Percentiles rank a stretch among this genome's conserved stretches.
These are phyloP conservation scores for Colletotrichum zoysiae DNA, from an alignment of 2,329 filamentous ascomycete genomes.

Conservation along the genomic window DNA sequence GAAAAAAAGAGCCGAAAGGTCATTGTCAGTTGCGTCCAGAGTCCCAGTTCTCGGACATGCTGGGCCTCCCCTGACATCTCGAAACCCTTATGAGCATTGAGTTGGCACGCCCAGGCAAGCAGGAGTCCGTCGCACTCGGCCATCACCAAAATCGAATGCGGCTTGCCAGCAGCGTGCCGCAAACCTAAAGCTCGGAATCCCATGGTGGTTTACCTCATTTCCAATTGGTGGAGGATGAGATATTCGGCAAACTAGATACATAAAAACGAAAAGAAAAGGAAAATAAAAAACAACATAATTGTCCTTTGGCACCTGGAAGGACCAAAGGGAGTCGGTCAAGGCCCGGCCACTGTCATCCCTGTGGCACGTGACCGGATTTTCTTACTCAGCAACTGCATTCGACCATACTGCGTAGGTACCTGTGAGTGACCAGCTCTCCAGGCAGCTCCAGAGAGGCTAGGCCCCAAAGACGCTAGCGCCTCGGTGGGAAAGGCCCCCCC, in stretches of 20 bases:
- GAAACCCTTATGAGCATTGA: neutral
- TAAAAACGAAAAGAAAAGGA: neutral
- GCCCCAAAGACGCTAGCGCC: slow-evolving; percentile 11
- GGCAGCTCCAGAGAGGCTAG: neutral
- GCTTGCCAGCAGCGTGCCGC: neutral
- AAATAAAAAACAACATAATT: neutral
- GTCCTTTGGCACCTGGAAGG: neutral
- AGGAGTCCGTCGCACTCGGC: no score
- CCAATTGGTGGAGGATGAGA: neutral
- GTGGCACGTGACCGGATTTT: slow-evolving; percentile 8
- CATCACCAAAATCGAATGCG: no score
- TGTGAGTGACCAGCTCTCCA: slow-evolving; percentile 10
- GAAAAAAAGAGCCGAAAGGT: neutral
- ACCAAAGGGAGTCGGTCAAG: neutral
- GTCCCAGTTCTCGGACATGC: neutral
- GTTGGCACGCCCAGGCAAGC: neutral
- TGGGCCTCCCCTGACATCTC: neutral
- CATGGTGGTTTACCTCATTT: neutral
- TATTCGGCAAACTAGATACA: slow-evolving; percentile 4
- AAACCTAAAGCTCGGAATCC: neutral
- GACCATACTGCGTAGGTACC: no score
- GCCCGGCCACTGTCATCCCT: neutral
- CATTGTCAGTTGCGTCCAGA: neutral
- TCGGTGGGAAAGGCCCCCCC: slow-evolving; percentile 3
- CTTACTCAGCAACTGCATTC: slow-evolving; percentile 7